Base-by-base conservation (phyloP, 1,284 basidiomycete genomes). In the Ganoderma lucidum region DNA sequence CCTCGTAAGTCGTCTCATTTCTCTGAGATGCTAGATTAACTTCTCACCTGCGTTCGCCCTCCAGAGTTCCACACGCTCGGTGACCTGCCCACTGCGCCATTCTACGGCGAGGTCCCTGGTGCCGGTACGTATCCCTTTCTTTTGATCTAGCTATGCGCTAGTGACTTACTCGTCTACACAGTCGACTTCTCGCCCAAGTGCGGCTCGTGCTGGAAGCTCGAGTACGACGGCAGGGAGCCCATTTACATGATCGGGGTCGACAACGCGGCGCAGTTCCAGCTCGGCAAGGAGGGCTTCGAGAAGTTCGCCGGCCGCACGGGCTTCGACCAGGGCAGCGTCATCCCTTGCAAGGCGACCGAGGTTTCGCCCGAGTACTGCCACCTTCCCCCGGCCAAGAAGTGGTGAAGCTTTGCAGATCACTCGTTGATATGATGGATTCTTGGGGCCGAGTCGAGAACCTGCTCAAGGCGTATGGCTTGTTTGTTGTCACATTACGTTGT, bases 181-280 rank as follows among this genome's bases (percentile, higher is more conserved):
- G 56, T 32, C 32, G 30, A 37, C 19, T 15, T 32, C 19, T 58
- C 56, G 32, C 17, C 17, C 12, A 58, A 37, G 56, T 58, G 56
- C 30, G 56, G 56, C 17, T 37, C 56, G 56, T 58, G 56, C 56
- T 58, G 56, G 56, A 58, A 58, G 56, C 6, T 58, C 4, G 32
- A 58, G 35, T 58, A 58, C 56, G 35, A 58, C 19, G 32, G 19
- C 56, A 35, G 37, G 19, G 56, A 35, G 28, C 56, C 56, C 19
- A 8, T 58, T 6, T 58, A 37, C 56, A 58, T 58, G 56, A 37
- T 58, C 32, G 56, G 32, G 17, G 56, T 37, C 56, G 56, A 58
- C 56, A 58, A 58, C 17, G 56, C 56, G 56, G 56, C 56, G 56
- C 37, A 37, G 4, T 58, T 58, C 56, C 56, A 58, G 56, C 56